Conservation (phyloP, 768 basidiomycete genomes). For the Clitopilus passeckerianus region DNA sequence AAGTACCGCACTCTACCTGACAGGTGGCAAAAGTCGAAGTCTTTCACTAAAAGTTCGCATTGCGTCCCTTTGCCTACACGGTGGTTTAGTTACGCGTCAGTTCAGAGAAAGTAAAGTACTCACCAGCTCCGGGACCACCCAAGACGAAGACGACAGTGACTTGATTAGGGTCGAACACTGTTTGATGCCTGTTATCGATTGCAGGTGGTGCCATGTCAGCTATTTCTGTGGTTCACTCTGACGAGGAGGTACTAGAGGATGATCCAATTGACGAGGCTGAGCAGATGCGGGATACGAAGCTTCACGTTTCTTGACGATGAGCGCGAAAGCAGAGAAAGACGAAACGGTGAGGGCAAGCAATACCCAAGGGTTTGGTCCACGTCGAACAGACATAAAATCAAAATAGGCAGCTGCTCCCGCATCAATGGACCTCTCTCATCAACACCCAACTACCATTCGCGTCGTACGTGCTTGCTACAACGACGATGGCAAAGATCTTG, state of each 20-base stretch:
- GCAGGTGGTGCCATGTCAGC: constrained; percentile 27
- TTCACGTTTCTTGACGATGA: constrained; percentile 52
- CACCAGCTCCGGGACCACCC: constrained; percentile 94
- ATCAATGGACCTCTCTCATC: constrained; percentile 54
- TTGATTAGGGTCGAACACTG: constrained; percentile 62
- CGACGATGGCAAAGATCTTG: constrained; percentile 61
- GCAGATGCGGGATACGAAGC: constrained; percentile 53
- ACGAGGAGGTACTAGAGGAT: constrained; percentile 61
- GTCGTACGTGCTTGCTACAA: constrained; percentile 59
- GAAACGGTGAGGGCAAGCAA: constrained; percentile 50
- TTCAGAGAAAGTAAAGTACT: not conserved
- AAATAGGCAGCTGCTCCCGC: not conserved
- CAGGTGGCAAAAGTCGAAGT: constrained; percentile 88
- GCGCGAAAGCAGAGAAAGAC: constrained; percentile 55
- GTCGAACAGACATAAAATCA: constrained; percentile 17
- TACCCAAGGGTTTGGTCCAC: constrained; percentile 59
- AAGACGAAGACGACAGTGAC: constrained; percentile 93
- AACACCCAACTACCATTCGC: constrained; percentile 57
- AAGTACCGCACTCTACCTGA: constrained; percentile 54
- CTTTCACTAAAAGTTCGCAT: constrained; percentile 76
- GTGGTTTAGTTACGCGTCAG: not conserved
- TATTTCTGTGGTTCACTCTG: constrained; percentile 27
- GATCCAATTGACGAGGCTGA: constrained; percentile 56
- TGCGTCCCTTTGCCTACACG: constrained; percentile 93
- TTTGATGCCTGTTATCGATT: constrained; percentile 35